phyloP scores from a whole-genome alignment of 352 stramenopile species.

The Pythium rishiriense region DNA sequence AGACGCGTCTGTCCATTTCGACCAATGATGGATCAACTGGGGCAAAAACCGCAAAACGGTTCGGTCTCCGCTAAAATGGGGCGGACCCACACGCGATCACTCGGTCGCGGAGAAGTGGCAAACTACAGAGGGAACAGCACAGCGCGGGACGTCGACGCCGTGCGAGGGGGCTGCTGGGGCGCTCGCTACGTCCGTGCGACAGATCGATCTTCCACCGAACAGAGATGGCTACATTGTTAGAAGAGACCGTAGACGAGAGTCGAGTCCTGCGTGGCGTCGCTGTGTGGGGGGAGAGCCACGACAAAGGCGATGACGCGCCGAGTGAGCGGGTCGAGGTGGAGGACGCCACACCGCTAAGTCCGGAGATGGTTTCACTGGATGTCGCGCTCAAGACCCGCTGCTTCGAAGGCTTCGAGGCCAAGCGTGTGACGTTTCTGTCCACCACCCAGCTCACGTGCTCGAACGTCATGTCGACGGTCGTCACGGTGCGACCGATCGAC shows the following conservation, averaged over 20 bases:
- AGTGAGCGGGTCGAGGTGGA: not conserved
- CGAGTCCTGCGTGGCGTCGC: conserved; percentile 1
- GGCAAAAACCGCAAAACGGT: too few species aligned
- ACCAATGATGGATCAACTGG: too few species aligned
- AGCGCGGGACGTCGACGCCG: too few species aligned
- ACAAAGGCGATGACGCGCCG: too few species aligned
- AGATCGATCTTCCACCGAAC: not conserved
- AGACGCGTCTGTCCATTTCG: too few species aligned
- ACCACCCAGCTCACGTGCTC: conserved; percentile 65
- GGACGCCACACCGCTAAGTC: not conserved
- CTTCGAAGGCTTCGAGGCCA: conserved; percentile 43
- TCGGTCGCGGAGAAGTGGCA: too few species aligned
- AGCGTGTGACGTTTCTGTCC: conserved; percentile 41
- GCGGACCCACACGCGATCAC: too few species aligned
- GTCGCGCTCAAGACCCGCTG: conserved; percentile 29
- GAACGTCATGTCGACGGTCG: conserved; percentile 63
- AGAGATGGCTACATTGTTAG: conserved; percentile 17
- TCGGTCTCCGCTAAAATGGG: too few species aligned
- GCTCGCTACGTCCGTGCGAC: conserved; percentile 2
- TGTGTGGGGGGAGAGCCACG: not conserved
- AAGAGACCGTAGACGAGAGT: not conserved
- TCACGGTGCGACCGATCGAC: conserved; percentile 44
- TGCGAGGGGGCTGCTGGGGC: not conserved
- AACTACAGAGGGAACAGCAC: too few species aligned
- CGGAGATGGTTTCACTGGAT: conserved; percentile 36